Conservation (phyloP, 1,139 yeast species). For the Petasospora fabianii region DNA sequence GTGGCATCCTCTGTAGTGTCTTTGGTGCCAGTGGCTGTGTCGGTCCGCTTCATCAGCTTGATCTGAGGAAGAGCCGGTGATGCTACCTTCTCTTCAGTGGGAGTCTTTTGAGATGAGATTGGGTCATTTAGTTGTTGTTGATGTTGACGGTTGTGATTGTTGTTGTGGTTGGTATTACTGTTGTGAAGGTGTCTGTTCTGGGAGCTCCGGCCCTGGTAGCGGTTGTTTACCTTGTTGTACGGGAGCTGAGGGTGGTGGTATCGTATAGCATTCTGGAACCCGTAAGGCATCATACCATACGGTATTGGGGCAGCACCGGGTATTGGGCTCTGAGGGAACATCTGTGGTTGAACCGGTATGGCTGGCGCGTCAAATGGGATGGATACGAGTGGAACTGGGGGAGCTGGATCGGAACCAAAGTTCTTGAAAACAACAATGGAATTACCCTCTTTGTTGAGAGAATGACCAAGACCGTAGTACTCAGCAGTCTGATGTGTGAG, state of each 20-base stretch:
- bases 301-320: not conserved
- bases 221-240: not conserved
- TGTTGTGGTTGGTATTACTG: conserved; percentile 4
- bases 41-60: conserved; percentile 24
- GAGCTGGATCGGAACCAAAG: conserved; percentile 21
- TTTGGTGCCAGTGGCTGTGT: conserved; percentile 9
- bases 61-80: conserved; percentile 7
- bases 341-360: conserved; percentile 2
- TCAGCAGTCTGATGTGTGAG: conserved; percentile 68
- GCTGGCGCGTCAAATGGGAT: conserved; percentile 14
- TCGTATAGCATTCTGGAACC: not conserved
- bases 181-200: no score
- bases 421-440: conserved; percentile 39
- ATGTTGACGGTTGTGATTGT: not conserved
- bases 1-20: conserved; percentile 34
- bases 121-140: no score
- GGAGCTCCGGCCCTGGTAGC: not conserved
- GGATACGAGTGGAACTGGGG: conserved; percentile 16
- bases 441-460: conserved; percentile 42
- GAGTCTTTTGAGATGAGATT: no score
- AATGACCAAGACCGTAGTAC: conserved; percentile 56
- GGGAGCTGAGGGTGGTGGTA: not conserved
- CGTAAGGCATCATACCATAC: not conserved
- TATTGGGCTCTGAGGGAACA: conserved; percentile 3
- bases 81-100: no score